Evolutionary conservation across 2,329 filamentous ascomycete genomes (phyloP).

Genomic region (Alternaria hordeiaustralica): DNA sequence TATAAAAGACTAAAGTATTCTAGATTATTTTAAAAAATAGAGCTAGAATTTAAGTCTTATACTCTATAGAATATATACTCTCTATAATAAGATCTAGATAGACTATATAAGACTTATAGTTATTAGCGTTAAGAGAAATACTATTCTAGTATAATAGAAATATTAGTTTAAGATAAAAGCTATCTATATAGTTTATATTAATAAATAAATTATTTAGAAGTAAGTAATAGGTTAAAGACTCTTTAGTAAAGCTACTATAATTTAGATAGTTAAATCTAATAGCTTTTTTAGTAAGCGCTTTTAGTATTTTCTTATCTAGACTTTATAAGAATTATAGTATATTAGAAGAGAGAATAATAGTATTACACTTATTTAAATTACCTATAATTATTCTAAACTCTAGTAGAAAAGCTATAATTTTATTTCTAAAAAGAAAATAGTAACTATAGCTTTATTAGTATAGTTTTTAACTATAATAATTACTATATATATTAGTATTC

Average conservation of each 20-base stretch:
- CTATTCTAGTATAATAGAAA: conserved; percentile 27
- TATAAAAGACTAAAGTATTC: conserved; percentile 70
- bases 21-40: conserved; percentile 89
- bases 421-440: conserved; percentile 74
- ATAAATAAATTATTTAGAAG: conserved; percentile 17
- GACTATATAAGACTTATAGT: conserved; percentile 72
- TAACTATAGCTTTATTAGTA: conserved; percentile 61
- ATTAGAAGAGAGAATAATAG: conserved; percentile 52
- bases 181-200: conserved; percentile 10
- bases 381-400: conserved; percentile 86
- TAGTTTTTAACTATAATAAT: conserved; percentile 13
- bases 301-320: conserved; percentile 11
- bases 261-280: conserved; percentile 22
- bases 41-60: conserved; percentile 71
- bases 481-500: conserved; percentile 79
- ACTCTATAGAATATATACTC: conserved; percentile 75
- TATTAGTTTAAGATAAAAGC: conserved; percentile 24
- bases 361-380: conserved; percentile 70
- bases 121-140: conserved; percentile 45
- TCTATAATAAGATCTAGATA: conserved; percentile 80
- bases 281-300: conserved; percentile 19
- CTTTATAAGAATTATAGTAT: conserved; percentile 8
- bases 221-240: conserved; percentile 5
- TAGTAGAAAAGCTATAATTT: conserved; percentile 74
- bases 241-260: conserved; percentile 10